These are phyloP conservation scores for Stereum hirsutum DNA, from an alignment of 1,284 basidiomycete genomes.

Conservation along the genomic window DNA sequence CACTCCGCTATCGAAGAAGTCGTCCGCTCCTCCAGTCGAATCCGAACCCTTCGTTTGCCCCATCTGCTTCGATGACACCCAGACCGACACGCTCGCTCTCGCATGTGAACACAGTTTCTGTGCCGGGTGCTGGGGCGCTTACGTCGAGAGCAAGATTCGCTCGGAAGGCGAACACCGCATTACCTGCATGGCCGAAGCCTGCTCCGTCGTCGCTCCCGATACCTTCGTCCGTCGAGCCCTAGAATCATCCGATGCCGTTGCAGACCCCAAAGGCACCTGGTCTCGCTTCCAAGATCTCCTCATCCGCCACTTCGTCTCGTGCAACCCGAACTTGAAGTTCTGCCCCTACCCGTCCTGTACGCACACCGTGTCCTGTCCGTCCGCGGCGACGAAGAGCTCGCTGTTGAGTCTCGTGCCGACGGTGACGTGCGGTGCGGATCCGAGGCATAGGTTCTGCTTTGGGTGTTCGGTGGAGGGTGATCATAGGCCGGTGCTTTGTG, in stretches of 20 bases:
- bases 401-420: conserved; percentile 82
- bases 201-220: conserved; percentile 69
- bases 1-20: conserved; percentile 21
- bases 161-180: conserved; percentile 86
- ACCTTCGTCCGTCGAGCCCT: conserved; percentile 43
- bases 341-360: conserved; percentile 85
- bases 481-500: conserved; percentile 88
- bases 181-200: conserved; percentile 91
- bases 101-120: conserved; percentile 82
- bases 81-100: conserved; percentile 53
- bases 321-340: conserved; percentile 81
- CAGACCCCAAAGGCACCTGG: conserved; percentile 27
- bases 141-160: conserved; percentile 79
- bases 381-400: conserved; percentile 64
- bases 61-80: conserved; percentile 82
- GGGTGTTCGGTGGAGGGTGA: conserved; percentile 81
- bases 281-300: conserved; percentile 80
- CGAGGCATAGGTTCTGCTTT: conserved; percentile 82
- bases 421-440: conserved; percentile 67
- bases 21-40: conserved; percentile 21
- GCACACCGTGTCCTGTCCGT: conserved; percentile 82
- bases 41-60: conserved; percentile 73
- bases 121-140: conserved; percentile 81
- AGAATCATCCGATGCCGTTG: conserved; percentile 25
- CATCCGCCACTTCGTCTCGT: conserved; percentile 85